These are phyloP conservation scores for Pluteus cervinus DNA, from an alignment of 768 basidiomycete genomes.

Conservation along the genomic window DNA sequence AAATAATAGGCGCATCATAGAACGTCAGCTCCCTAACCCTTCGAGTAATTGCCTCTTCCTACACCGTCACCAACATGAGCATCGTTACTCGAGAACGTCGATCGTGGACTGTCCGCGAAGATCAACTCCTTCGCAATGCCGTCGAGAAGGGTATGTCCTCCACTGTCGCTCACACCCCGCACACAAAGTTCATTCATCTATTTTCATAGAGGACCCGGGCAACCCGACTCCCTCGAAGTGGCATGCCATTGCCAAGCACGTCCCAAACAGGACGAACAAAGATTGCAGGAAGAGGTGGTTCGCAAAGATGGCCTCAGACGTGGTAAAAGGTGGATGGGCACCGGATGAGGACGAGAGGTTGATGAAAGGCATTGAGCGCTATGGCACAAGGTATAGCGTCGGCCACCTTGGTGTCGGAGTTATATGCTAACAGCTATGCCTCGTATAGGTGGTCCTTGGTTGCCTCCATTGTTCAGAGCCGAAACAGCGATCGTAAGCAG, in stretches of 20 bases:
- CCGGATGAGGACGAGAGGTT: constrained; percentile 55
- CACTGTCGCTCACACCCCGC: constrained; percentile 1
- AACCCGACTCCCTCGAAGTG: constrained; percentile 54
- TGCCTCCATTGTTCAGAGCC: constrained; percentile 47
- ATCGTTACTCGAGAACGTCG: constrained; percentile 46
- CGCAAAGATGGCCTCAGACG: constrained; percentile 57
- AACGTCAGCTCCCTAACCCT: too few relatives aligned
- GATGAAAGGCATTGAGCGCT: constrained; percentile 48
- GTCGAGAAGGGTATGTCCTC: constrained; percentile 37
- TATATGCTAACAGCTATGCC: constrained; percentile 6
- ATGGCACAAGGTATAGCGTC: constrained; percentile 44
- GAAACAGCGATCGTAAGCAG: constrained; percentile 54
- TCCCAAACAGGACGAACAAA: constrained; percentile 57
- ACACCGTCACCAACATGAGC: too few relatives aligned
- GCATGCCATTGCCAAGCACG: constrained; percentile 58
- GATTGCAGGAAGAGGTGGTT: constrained; percentile 62
- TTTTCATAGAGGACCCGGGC: constrained; percentile 49
- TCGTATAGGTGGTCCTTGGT: constrained; percentile 47
- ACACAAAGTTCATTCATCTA: constrained; percentile 6
- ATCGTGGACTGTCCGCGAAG: constrained; percentile 48
- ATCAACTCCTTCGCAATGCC: constrained; percentile 45
- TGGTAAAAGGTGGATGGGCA: constrained; percentile 57
- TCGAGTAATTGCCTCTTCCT: too few relatives aligned
- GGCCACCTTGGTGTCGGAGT: neutral
- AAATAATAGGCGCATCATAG: too few relatives aligned